Conservation (phyloP, 1,139 yeast genomes). For the Geotrichum aggregatum region DNA sequence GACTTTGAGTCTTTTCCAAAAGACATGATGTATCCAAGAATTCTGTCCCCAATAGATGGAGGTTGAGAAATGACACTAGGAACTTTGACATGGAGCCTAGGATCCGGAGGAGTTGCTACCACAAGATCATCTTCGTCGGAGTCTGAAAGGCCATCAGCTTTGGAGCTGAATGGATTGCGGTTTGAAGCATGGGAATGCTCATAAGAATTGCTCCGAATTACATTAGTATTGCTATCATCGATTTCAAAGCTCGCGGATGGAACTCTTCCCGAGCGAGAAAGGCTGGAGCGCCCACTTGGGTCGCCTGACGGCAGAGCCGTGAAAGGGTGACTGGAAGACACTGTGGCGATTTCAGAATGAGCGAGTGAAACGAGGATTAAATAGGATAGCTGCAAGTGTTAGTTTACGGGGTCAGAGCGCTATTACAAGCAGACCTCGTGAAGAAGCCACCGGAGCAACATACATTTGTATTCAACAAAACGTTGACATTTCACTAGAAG, state of each 20-base stretch:
- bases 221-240: slow-evolving; percentile 23
- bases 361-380: no score
- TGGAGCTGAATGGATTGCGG: background rate
- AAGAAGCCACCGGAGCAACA: background rate
- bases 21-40: slow-evolving; percentile 31
- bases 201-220: background rate
- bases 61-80: slow-evolving; percentile 26
- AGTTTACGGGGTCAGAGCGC: background rate
- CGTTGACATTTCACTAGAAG: slow-evolving; percentile 1
- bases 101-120: background rate
- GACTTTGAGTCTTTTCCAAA: slow-evolving; percentile 34
- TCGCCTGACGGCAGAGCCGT: slow-evolving; percentile 7
- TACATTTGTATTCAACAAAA: background rate
- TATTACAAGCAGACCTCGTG: background rate
- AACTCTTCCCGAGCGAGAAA: slow-evolving; percentile 2
- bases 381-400: background rate
- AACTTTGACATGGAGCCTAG: slow-evolving; percentile 8
- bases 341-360: background rate
- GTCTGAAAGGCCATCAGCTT: background rate
- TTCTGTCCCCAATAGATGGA: slow-evolving; percentile 28
- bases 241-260: slow-evolving; percentile 23
- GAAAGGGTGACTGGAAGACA: slow-evolving; percentile 14
- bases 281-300: slow-evolving; percentile 1
- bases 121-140: slow-evolving; percentile 18
- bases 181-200: background rate